Evolutionary conservation across 2,329 filamentous ascomycete genomes (phyloP).

Genomic region (Ambrosiella xylebori): DNA sequence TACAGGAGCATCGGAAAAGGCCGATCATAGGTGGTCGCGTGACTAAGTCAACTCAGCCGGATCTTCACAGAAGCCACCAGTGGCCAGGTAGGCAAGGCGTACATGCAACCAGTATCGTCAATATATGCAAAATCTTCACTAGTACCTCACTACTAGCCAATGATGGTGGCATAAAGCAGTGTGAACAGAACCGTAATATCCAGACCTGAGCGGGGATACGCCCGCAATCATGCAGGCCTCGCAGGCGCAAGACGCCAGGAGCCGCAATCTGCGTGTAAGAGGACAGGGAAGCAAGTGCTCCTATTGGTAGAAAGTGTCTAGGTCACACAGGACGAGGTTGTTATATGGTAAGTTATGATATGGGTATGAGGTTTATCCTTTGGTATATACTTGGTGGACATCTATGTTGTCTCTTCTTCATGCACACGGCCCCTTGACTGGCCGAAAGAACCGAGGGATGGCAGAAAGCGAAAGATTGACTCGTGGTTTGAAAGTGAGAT

Average conservation of each 20-base stretch:
- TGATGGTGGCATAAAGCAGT: no score
- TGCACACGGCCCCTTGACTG: not conserved
- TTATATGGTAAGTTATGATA: not conserved
- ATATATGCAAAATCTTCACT: no score
- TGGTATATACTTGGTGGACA: not conserved
- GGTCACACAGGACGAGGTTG: not conserved
- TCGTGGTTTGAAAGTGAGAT: not conserved
- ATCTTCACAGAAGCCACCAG: not conserved
- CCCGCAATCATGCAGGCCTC: conserved; percentile 3
- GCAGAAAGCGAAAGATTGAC: not conserved
- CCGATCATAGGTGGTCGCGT: not conserved
- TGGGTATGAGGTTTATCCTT: not conserved
- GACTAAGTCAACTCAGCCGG: not conserved
- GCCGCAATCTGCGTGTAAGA: conserved; percentile 3
- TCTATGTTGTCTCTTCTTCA: not conserved
- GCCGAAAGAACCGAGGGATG: not conserved
- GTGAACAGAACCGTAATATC: not conserved
- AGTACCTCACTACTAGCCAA: no score
- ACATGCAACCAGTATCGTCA: no score
- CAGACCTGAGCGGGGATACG: not conserved
- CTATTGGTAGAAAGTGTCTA: not conserved
- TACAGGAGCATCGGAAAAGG: not conserved
- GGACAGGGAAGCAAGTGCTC: not conserved
- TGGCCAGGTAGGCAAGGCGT: not conserved
- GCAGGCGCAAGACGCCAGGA: conserved; percentile 4